Evolutionary conservation across 345 rosid genomes (phyloP).

Genomic region (Sonneratia caseolaris): DNA sequence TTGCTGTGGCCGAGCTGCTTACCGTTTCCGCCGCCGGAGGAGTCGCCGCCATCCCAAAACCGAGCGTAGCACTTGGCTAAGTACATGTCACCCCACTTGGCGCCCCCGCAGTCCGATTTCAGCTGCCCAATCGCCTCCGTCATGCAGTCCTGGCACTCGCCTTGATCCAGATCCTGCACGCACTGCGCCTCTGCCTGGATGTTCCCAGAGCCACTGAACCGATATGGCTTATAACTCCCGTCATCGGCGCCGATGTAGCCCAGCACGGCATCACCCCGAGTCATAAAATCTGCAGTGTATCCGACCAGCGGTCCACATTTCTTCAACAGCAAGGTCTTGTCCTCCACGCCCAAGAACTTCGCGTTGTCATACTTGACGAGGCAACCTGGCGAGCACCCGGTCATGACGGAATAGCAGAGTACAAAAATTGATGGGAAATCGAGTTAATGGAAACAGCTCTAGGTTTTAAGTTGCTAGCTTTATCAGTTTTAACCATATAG

Average conservation of each 20-base stretch:
- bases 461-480: not conserved
- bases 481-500: too few relatives aligned
- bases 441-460: not conserved
- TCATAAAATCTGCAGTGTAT: conserved; percentile 31
- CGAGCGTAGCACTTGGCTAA: conserved; percentile 81
- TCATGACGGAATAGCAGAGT: not conserved
- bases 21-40: conserved; percentile 36
- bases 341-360: conserved; percentile 63
- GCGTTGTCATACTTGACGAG: conserved; percentile 58
- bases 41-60: conserved; percentile 41
- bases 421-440: not conserved
- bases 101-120: conserved; percentile 44
- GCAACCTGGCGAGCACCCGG: conserved; percentile 19
- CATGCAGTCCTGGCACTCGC: conserved; percentile 78
- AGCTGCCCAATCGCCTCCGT: conserved; percentile 59
- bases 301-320: conserved; percentile 53
- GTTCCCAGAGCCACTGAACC: conserved; percentile 43
- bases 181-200: conserved; percentile 69
- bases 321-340: conserved; percentile 52
- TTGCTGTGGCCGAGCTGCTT: not conserved
- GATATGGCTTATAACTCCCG: conserved; percentile 14
- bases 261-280: conserved; percentile 47
- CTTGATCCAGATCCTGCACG: conserved; percentile 56
- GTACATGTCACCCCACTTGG: conserved; percentile 69
- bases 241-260: conserved; percentile 29